Conservation (phyloP, 345 rosid genomes). For the Gynandropsis gynandra region DNA sequence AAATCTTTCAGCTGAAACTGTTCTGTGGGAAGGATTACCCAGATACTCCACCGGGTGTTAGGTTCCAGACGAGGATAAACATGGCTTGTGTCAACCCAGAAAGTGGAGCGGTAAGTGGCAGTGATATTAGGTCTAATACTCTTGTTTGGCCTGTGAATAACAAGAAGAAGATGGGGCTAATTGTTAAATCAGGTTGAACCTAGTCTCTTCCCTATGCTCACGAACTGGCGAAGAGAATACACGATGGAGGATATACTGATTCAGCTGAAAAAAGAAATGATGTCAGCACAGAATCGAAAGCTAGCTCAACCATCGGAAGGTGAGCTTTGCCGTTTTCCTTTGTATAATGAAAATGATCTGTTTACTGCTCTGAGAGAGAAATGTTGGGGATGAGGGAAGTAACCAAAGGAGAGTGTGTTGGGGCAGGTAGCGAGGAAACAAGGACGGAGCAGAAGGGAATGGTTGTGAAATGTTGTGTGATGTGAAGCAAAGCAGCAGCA, state of each 20-base stretch:
- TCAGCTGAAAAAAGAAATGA: slow-evolving; percentile 69
- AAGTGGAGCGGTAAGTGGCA: slow-evolving; percentile 65
- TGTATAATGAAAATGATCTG: background rate
- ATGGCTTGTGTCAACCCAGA: slow-evolving; percentile 87
- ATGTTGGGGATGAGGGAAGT: too few species aligned
- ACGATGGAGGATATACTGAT: slow-evolving; percentile 66
- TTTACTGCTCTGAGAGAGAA: background rate
- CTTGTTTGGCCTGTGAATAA: background rate
- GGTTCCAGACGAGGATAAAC: slow-evolving; percentile 78
- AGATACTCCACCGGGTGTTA: slow-evolving; percentile 79
- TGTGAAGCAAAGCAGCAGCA: too few species aligned
- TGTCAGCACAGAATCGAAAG: slow-evolving; percentile 59
- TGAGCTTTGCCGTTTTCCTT: background rate
- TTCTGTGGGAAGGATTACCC: slow-evolving; percentile 94
- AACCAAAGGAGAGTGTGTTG: too few species aligned
- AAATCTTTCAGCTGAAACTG: slow-evolving; percentile 85
- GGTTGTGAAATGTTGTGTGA: slow-evolving; percentile 63
- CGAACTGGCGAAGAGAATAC: slow-evolving; percentile 61
- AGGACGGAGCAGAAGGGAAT: slow-evolving; percentile 77
- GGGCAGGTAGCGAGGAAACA: slow-evolving; percentile 73
- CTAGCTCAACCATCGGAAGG: slow-evolving; percentile 70
- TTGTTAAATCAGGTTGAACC: slow-evolving; percentile 45
- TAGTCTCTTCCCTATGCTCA: slow-evolving; percentile 54
- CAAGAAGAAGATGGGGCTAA: background rate
- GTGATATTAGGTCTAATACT: background rate